Conservation (phyloP, 2,329 filamentous ascomycete genomes). For the Exophiala xenobiotica region DNA sequence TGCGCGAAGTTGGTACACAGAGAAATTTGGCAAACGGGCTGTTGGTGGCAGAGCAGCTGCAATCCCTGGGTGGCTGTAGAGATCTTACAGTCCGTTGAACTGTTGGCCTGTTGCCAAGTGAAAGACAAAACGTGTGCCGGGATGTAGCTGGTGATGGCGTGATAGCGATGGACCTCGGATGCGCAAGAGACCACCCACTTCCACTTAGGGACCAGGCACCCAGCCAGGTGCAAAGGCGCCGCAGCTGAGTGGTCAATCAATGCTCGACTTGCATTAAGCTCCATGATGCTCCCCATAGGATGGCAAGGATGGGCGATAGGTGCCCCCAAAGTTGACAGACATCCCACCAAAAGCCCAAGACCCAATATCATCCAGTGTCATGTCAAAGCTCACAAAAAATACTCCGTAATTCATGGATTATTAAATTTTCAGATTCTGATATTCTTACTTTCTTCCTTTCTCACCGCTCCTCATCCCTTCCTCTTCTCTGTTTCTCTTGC, state of each 20-base stretch:
- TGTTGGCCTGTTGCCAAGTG: too few relatives aligned
- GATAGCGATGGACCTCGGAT: constrained; percentile 3
- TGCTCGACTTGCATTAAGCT: too few relatives aligned
- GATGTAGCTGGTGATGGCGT: constrained; percentile 6
- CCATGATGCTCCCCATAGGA: background rate
- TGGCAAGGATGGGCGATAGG: too few relatives aligned
- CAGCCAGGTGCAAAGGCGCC: too few relatives aligned
- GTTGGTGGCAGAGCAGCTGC: constrained; percentile 73
- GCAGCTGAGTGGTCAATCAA: too few relatives aligned
- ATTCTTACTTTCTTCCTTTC: constrained; percentile 10
- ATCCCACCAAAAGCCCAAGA: constrained; percentile 1
- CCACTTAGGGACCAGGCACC: too few relatives aligned
- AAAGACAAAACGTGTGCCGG: constrained; percentile 3
- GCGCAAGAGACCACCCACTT: constrained; percentile 5
- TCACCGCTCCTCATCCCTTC: constrained; percentile 31
- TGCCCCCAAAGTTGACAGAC: background rate
- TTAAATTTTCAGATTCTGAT: constrained; percentile 8
- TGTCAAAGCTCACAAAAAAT: constrained; percentile 15
- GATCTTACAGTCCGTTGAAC: too few relatives aligned
- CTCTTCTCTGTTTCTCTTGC: constrained; percentile 28
- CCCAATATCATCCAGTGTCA: constrained; percentile 1
- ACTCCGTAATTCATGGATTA: background rate
- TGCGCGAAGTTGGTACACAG: constrained; percentile 81
- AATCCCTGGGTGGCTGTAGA: constrained; percentile 46
- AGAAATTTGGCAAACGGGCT: constrained; percentile 82